These are phyloP conservation scores for Cucurbitaria berberidis DNA, from an alignment of 2,329 filamentous ascomycete genomes.

Conservation along the genomic window DNA sequence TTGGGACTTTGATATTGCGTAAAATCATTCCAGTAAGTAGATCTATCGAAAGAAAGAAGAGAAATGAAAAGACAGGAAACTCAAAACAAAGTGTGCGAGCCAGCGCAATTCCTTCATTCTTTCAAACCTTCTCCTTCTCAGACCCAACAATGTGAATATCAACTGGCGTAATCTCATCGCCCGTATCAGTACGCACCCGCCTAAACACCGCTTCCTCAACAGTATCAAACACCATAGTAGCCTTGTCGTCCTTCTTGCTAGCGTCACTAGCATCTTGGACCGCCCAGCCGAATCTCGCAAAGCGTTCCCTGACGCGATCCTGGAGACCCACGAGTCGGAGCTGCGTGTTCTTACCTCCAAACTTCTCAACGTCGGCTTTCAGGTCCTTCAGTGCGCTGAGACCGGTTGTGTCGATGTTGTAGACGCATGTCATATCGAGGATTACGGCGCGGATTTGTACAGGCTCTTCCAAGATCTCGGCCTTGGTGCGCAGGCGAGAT, in stretches of 20 bases:
- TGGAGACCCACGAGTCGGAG: constrained; percentile 59
- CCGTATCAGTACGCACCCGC: constrained; percentile 6
- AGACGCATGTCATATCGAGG: constrained; percentile 60
- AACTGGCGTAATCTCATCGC: constrained; percentile 19
- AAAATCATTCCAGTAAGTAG: too few relatives aligned
- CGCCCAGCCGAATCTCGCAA: constrained; percentile 45
- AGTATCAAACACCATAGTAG: constrained; percentile 19
- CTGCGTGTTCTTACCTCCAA: constrained; percentile 55
- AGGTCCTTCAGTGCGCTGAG: constrained; percentile 58
- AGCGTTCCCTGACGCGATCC: constrained; percentile 45
- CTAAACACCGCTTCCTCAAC: constrained; percentile 23
- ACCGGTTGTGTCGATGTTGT: constrained; percentile 62
- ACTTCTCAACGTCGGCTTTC: constrained; percentile 56
- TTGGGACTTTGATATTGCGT: too few relatives aligned
- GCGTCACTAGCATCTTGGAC: constrained; percentile 17
- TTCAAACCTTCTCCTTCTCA: constrained; percentile 27
- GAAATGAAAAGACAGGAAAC: not conserved
- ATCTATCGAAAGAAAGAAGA: too few relatives aligned
- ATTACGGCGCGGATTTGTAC: constrained; percentile 57
- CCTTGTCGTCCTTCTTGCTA: constrained; percentile 6
- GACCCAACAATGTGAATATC: constrained; percentile 22
- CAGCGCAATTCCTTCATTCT: not conserved
- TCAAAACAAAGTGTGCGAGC: not conserved
- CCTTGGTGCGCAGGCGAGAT: constrained; percentile 52
- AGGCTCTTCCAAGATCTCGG: constrained; percentile 40